Evolutionary conservation across 805 yeast species (phyloP).

Genomic region (Yarrowia osloensis): DNA sequence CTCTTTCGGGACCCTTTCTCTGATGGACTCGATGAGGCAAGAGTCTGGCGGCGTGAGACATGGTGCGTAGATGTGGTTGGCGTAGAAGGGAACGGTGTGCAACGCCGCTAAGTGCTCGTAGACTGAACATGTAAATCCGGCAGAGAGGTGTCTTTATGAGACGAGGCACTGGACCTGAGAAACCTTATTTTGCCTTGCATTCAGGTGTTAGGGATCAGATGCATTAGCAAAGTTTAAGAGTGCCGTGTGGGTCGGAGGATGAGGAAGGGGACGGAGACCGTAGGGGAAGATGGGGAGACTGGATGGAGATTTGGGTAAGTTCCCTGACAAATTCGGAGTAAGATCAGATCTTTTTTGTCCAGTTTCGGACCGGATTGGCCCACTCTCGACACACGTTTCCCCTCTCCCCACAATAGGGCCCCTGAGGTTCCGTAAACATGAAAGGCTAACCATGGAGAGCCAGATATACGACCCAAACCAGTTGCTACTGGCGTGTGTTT

Average conservation of each 20-base stretch:
- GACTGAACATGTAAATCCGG: background rate
- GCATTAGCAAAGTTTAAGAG: background rate
- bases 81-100: background rate
- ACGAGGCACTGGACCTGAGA: constrained; percentile 20
- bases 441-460: too few species aligned
- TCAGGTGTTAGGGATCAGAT: background rate
- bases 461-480: background rate
- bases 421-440: too few species aligned
- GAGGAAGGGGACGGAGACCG: background rate
- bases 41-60: constrained; percentile 20
- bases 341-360: too few species aligned
- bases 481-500: background rate
- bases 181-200: background rate
- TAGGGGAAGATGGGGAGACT: too few species aligned
- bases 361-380: too few species aligned
- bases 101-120: constrained; percentile 5
- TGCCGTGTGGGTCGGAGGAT: background rate
- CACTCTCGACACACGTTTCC: too few species aligned
- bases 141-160: background rate
- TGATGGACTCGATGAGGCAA: constrained; percentile 15
- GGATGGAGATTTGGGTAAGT: too few species aligned
- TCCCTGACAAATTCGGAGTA: too few species aligned
- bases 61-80: background rate
- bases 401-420: too few species aligned
- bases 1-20: constrained; percentile 41